Evolutionary conservation across 805 yeast genomes (phyloP), one percentile per base, ranked within the genome.

Genomic region (Lipomyces orientalis): DNA sequence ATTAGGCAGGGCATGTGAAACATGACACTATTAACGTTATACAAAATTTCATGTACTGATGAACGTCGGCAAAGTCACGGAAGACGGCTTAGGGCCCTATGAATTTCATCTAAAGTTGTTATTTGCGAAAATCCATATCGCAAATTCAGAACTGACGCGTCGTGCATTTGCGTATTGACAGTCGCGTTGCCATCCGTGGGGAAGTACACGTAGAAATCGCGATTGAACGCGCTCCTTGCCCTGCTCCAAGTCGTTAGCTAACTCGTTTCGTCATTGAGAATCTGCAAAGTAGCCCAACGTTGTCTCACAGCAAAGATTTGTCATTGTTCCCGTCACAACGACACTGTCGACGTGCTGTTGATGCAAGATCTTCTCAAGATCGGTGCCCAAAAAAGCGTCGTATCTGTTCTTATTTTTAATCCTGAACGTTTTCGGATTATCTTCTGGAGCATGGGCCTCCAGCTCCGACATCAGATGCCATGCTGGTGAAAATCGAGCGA

Each of bases 251-350:
- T 16, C 49, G 7, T 43, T 57, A 54, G 57, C 16, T 54, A 54
- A 16, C 16, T n/a, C n/a, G 35, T 16, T 54, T 31, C 16, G 1
- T 3, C 35, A n/a, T 16, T 54, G 14, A 7, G 4, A 33, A 33
- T 22, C 57, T 16, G 57, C 52, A 54, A 54, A 52, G 33, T 12
- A 52, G 55, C 31, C 16, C 55, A 52, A 25, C n/a, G 71, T 68
- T 10, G 70, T 68, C 43, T 68, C 71, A 61, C 71, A 68, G 64
- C 71, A 68, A 29, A 68, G 52, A 35, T 68, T 68, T 6, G 71
- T 68, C 70, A 68, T 34, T 4, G 69, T 61, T 12, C 71, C 71
- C 10, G 71, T 66, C 7, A 68, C 54, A 10, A 68, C 71, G 6
- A 68, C 69, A 12, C 59, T 22, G 2, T 39, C 16, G 54, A 64